Base-by-base conservation (phyloP, 2,329 filamentous ascomycete species). In the Cadophora sp. region DNA sequence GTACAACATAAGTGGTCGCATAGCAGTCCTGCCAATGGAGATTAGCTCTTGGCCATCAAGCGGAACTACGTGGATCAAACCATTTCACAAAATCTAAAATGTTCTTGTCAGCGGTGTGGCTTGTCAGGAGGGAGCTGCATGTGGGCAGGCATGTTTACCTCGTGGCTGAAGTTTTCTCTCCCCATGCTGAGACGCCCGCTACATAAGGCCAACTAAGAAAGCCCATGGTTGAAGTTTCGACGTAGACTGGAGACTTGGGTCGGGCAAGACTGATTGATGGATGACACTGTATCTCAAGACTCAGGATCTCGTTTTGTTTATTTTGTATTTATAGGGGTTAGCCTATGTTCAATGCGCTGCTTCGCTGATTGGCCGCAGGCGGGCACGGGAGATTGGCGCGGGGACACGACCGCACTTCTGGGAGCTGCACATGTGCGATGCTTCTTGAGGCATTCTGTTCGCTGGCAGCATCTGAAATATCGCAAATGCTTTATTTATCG, bases 1-100 rank as follows among this genome's bases (percentile, higher is more conserved):
- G 83, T 47, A 80, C 83, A 56, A 85, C 75, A 72, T 84, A 85
- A 1, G 74, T 71, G 2, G 82, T 82, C 47, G 85, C 74, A 60
- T 78, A 81, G 71, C 83, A 87, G 73, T 87, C 85, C 76, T 88
- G 24, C 18, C 8, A 22, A 27, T 5, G 8, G 9, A 1, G 14
- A 36, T 60, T 36, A 62, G 55, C n/a, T 56, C 18, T 4, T 43
- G 11, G 18, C 18, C 6, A 22, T 11, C 11, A 30, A 16, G 33
- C 3, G 11, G 14, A 30, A 27, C 11, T 2, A 41, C 14, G 36
- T 41, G 2, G 20, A 47, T 50, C 30, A 36, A 22, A 67, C 68
- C 53, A 67, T 63, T 62, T 69, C 65, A 60, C 65, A 67, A 43
- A 69, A 69, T 48, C 68, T 69, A 50, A 6, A n/a, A n/a, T 14